Evolutionary conservation across 768 basidiomycete species (phyloP).

Genomic region (Lyophyllum semitale): DNA sequence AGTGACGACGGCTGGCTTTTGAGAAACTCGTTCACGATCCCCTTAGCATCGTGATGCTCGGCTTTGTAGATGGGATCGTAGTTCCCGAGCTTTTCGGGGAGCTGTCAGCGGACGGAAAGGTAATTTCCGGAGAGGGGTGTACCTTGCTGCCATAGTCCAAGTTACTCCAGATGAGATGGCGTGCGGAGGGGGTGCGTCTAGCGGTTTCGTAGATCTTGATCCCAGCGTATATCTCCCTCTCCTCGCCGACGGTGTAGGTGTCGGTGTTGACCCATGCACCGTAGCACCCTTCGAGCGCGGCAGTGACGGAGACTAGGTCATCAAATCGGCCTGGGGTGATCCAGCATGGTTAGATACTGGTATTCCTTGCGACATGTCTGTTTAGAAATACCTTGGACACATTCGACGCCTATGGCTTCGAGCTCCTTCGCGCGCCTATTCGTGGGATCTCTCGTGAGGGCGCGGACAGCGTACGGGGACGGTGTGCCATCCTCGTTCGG

Average conservation of each 20-base stretch:
- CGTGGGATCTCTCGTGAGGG: conserved; percentile 37
- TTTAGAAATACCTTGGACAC: conserved; percentile 30
- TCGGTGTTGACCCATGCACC: conserved; percentile 44
- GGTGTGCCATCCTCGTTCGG: conserved; percentile 35
- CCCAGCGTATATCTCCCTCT: conserved; percentile 39
- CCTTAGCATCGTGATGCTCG: conserved; percentile 44
- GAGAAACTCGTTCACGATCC: conserved; percentile 39
- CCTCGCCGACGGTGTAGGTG: conserved; percentile 42
- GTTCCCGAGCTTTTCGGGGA: conserved; percentile 16
- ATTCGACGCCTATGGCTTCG: conserved; percentile 35
- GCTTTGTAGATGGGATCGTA: conserved; percentile 33
- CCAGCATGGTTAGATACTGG: not conserved
- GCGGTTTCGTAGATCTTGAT: conserved; percentile 44
- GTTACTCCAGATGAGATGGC: conserved; percentile 44
- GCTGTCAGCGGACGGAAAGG: not conserved
- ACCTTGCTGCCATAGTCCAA: conserved; percentile 45
- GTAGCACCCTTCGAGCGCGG: conserved; percentile 35
- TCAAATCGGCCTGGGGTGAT: conserved; percentile 30
- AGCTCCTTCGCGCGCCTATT: conserved; percentile 36
- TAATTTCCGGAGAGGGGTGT: not conserved
- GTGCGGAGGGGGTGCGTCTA: conserved; percentile 29
- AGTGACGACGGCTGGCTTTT: conserved; percentile 33
- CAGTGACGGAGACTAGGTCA: conserved; percentile 28
- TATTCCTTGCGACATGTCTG: not conserved
- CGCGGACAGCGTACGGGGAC: conserved; percentile 43